phyloP scores from a whole-genome alignment of 2,329 filamentous ascomycete species.

The Phyllosticta ampelicida region DNA sequence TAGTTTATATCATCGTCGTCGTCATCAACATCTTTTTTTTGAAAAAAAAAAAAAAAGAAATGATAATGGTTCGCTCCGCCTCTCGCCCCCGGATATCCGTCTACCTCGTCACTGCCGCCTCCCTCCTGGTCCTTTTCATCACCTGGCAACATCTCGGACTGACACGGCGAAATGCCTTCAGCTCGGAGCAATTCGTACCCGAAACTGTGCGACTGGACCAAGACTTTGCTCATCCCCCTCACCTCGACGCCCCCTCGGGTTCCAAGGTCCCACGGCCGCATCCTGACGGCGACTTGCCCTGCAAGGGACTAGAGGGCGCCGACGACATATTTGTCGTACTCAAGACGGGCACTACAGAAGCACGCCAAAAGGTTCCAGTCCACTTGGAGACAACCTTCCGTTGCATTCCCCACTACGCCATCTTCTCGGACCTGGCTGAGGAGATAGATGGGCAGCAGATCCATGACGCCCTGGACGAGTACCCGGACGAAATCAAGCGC shows the following conservation, averaged over 20 bases:
- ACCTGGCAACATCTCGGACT: slow-evolving; percentile 6
- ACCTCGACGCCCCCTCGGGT: neutral
- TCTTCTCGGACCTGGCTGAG: slow-evolving; percentile 51
- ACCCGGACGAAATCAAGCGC: slow-evolving; percentile 28
- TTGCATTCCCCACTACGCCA: slow-evolving; percentile 45
- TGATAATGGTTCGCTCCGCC: neutral
- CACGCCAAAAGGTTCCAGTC: slow-evolving; percentile 46
- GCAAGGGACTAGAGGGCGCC: slow-evolving; percentile 23
- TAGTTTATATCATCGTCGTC: neutral
- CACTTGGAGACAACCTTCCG: slow-evolving; percentile 47
- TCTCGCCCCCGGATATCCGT: slow-evolving; percentile 5
- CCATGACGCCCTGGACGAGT: slow-evolving; percentile 35
- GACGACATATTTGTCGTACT: slow-evolving; percentile 48
- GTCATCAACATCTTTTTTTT: neutral
- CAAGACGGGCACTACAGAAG: slow-evolving; percentile 50
- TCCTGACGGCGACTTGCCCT: slow-evolving; percentile 10
- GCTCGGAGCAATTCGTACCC: slow-evolving; percentile 5
- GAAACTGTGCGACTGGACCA: slow-evolving; percentile 9
- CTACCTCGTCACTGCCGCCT: slow-evolving; percentile 9
- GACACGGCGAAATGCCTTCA: neutral
- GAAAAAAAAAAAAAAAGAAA: neutral
- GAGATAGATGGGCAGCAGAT: slow-evolving; percentile 41
- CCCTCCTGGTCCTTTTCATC: slow-evolving; percentile 4
- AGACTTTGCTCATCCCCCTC: slow-evolving; percentile 2
- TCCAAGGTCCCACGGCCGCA: neutral